Conservation (phyloP, 1,284 basidiomycete genomes). For the Sporisorium graminicola region DNA sequence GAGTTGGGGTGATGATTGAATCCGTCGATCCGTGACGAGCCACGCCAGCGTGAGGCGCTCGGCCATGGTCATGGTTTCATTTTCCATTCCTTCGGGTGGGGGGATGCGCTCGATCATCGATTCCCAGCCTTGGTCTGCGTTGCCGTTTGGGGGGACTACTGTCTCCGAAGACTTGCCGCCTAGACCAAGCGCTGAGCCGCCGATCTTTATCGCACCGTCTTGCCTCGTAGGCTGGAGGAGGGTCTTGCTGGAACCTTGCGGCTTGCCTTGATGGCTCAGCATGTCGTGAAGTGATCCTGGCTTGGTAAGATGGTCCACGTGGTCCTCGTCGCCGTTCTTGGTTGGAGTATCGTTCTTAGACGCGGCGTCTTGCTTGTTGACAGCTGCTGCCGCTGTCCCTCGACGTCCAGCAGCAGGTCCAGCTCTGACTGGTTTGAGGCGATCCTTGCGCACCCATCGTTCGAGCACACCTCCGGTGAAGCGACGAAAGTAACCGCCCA, state of each 20-base stretch:
- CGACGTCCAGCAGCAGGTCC: constrained; percentile 34
- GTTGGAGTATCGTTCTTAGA: neutral
- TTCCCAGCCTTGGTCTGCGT: constrained; percentile 26
- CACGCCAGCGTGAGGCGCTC: constrained; percentile 67
- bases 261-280: constrained; percentile 32
- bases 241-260: constrained; percentile 23
- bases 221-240: constrained; percentile 29
- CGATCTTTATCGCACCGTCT: constrained; percentile 40
- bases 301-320: constrained; percentile 24
- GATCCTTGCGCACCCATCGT: constrained; percentile 62
- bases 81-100: constrained; percentile 50
- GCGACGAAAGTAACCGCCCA: constrained; percentile 66
- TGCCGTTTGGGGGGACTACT: constrained; percentile 4
- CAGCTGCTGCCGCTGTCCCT: constrained; percentile 11
- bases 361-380: constrained; percentile 6
- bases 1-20: constrained; percentile 56
- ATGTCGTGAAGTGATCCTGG: constrained; percentile 35
- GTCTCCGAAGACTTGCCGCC: neutral
- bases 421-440: constrained; percentile 53
- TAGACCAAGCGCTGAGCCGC: constrained; percentile 19
- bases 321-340: neutral
- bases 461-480: constrained; percentile 62
- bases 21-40: constrained; percentile 63
- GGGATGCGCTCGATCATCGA: constrained; percentile 43
- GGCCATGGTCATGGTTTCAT: constrained; percentile 57